Conservation (phyloP, 345 rosid species). For the Carallia pectinifolia region DNA sequence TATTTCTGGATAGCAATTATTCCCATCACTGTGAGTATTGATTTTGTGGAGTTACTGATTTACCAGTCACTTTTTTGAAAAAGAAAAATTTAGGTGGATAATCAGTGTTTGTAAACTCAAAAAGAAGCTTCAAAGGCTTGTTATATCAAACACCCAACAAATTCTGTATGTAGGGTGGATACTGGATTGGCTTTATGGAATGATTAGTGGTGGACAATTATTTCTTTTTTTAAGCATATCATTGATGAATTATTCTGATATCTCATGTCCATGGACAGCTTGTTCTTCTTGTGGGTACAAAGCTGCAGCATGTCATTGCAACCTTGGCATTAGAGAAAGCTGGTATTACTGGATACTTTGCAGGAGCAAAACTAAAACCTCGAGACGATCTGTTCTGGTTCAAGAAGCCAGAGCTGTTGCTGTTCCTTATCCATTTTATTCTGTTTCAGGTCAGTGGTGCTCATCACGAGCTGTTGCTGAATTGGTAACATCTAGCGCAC, state of each 20-base stretch:
- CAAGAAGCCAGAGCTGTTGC: constrained; percentile 75
- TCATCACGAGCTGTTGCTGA: constrained; percentile 6
- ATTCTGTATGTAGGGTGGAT: background rate
- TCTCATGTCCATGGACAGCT: constrained; percentile 39
- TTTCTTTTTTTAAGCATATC: background rate
- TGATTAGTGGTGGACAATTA: background rate
- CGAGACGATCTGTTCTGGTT: constrained; percentile 98
- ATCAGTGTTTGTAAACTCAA: background rate
- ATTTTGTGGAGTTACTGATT: constrained; percentile 13
- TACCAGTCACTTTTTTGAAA: background rate
- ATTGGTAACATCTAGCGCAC: background rate
- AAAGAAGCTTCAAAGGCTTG: constrained; percentile 1
- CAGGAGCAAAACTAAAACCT: constrained; percentile 60
- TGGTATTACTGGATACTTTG: constrained; percentile 47
- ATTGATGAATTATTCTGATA: constrained; percentile 4
- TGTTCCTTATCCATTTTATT: constrained; percentile 81
- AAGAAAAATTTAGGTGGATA: background rate
- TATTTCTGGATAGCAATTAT: constrained; percentile 96
- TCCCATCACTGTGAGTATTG: constrained; percentile 68
- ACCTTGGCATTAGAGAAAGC: constrained; percentile 76
- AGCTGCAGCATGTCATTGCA: constrained; percentile 89
- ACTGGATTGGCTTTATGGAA: background rate
- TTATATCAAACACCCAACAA: background rate
- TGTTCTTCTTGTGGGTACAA: constrained; percentile 79
- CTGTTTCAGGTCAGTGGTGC: constrained; percentile 70